These are phyloP conservation scores for Viola pubescens DNA, from an alignment of 441 rosid species.

Conservation along the genomic window DNA sequence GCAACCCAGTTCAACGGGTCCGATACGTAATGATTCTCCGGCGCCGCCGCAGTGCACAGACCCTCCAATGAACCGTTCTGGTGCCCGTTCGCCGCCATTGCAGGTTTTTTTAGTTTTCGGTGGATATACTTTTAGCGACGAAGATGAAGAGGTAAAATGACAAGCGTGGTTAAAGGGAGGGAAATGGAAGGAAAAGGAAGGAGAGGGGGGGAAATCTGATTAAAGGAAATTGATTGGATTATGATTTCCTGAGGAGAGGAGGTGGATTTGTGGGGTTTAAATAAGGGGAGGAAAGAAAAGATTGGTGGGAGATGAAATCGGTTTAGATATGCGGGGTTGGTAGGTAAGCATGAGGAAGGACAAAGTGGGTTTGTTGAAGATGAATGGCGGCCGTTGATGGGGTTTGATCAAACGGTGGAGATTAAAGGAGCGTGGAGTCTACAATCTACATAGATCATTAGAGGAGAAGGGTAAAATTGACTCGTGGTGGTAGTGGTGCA, in stretches of 20 bases:
- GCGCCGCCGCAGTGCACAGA: slow-evolving; percentile 7
- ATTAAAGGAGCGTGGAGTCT: slow-evolving; percentile 22
- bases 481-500: slow-evolving; percentile 25
- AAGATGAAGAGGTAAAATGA: not conserved
- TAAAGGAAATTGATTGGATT: not conserved
- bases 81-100: slow-evolving; percentile 2
- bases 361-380: slow-evolving; percentile 48
- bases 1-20: slow-evolving; percentile 65
- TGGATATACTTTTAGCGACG: not conserved
- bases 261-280: slow-evolving; percentile 27
- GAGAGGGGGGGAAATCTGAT: slow-evolving; percentile 16
- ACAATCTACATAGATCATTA: slow-evolving; percentile 16
- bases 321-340: slow-evolving; percentile 17
- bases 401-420: slow-evolving; percentile 23
- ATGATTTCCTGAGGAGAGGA: slow-evolving; percentile 27
- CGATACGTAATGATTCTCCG: not conserved
- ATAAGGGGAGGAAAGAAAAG: slow-evolving; percentile 15
- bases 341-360: slow-evolving; percentile 31
- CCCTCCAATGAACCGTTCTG: slow-evolving; percentile 25
- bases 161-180: not conserved
- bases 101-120: slow-evolving; percentile 11
- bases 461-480: slow-evolving; percentile 17
- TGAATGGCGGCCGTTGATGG: slow-evolving; percentile 34
- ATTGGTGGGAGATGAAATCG: not conserved
- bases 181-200: not conserved